Conservation (phyloP, 148 eudicot genomes). For the Rhododendron ovatum region DNA sequence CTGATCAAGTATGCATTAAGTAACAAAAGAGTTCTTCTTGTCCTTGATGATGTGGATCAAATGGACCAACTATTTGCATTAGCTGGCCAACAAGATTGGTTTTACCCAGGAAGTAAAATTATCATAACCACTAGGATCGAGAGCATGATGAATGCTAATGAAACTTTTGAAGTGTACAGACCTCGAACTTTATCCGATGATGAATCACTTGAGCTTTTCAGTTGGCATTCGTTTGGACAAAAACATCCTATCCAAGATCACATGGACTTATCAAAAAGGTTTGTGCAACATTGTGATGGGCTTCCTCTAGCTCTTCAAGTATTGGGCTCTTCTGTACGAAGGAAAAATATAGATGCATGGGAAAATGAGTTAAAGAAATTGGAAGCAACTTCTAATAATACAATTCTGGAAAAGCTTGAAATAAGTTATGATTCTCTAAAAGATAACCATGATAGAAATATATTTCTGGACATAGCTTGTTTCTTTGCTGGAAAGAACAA, state of each 20-base stretch:
- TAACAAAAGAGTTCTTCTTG: neutral
- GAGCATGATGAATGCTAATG: neutral
- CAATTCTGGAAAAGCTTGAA: neutral
- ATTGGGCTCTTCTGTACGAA: neutral
- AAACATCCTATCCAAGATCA: neutral
- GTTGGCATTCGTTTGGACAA: neutral
- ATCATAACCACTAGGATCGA: neutral
- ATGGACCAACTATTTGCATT: neutral
- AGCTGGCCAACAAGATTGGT: neutral
- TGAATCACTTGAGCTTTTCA: neutral
- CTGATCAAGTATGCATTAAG: neutral
- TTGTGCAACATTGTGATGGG: neutral
- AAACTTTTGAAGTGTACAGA: neutral
- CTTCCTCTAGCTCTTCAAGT: neutral
- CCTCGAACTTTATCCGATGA: neutral
- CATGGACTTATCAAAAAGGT: neutral
- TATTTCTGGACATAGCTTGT: neutral
- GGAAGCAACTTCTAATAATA: neutral
- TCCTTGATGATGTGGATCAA: neutral
- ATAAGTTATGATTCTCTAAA: neutral
- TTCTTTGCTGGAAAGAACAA: neutral
- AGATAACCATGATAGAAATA: neutral
- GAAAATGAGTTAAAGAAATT: neutral
- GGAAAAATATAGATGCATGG: neutral
- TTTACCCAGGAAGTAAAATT: neutral